A percentile compares a stretch with the other conserved stretches of the same genome.
These are phyloP conservation scores for Elasticomyces elasticus DNA, from an alignment of 495 filamentous ascomycete genomes.

Conservation along the genomic window DNA sequence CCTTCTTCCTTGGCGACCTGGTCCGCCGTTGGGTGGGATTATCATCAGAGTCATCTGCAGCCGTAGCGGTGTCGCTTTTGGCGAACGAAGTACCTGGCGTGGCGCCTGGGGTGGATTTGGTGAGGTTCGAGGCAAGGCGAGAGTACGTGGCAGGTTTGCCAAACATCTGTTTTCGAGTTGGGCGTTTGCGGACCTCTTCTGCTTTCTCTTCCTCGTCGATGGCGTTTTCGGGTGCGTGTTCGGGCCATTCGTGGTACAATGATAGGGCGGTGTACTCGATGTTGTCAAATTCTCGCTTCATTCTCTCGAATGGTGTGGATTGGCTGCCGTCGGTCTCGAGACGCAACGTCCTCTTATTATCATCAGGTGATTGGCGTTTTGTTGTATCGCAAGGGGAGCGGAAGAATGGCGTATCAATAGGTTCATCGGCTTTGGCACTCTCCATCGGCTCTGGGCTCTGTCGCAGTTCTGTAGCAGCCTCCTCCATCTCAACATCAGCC, in stretches of 20 bases:
- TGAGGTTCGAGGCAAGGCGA: not conserved
- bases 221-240: constrained; percentile 13
- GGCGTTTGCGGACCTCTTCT: constrained; percentile 24
- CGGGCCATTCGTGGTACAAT: constrained; percentile 24
- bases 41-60: not conserved
- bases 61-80: not conserved
- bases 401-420: not conserved
- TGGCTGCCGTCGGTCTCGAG: too few species aligned
- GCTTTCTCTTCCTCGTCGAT: constrained; percentile 18
- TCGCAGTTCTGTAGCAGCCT: not conserved
- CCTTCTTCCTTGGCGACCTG: not conserved
- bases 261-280: constrained; percentile 5
- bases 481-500: not conserved
- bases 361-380: not conserved
- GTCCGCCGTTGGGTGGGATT: not conserved
- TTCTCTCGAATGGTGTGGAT: not conserved
- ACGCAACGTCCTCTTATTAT: too few species aligned
- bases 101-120: not conserved
- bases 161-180: constrained; percentile 24
- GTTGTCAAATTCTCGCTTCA: not conserved
- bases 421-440: not conserved
- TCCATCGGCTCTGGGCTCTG: not conserved
- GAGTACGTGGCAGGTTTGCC: constrained; percentile 14
- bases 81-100: not conserved
- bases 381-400: not conserved